Evolutionary conservation across 2,329 filamentous ascomycete genomes (phyloP), one percentile per base, ranked within the genome.

Genomic region (Orbilia quercus): DNA sequence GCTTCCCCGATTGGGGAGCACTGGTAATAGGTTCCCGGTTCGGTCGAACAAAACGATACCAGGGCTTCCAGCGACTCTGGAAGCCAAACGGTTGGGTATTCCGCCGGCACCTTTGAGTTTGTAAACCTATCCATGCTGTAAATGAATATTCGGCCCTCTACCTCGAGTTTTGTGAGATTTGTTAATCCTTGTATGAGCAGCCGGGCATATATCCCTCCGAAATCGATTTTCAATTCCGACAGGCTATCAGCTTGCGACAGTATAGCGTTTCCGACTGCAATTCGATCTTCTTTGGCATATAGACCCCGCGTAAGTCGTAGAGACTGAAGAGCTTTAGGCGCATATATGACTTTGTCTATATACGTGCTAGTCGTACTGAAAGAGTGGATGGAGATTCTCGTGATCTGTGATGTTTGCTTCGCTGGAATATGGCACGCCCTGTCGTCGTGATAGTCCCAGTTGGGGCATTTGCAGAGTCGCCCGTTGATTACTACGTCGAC

Each of bases 71-170:
- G 44, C 18, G 66, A 64, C 14, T 20, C 44, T 5, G 66, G 66
- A 38, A 71, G 23, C 66, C 66, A 71, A 3, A n/a, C 18, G n/a
- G 64, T 71, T 14, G 58, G 50, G 11, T 71, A 44, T 18, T 42
- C 36, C 7, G 66, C 58, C 4, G 42, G 34, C 2, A 50, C 51
- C 7, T 18, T 45, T 18, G 44, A 12, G 34, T 63, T 28, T 48
- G 16, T 18, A 7, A 14, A 18, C 7, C 22, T 48, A 22, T 57
- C 48, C 4, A 31, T 5, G 9, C 28, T 40, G 6, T 36, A n/a
- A 20, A 47, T 23, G 14, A 64, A 64, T 34, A 64, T 58, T 16
- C 58, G 57, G 14, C 51, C 58, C 31, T 71, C 65, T 4, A 71
- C 66, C 23, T 63, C 42, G 1, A 71, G 34, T 9, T 48, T 58